Percentiles rank a stretch among this genome's conserved stretches.
These are phyloP conservation scores for Exophiala aquamarina DNA, from an alignment of 2,329 filamentous ascomycete genomes.

Conservation along the genomic window DNA sequence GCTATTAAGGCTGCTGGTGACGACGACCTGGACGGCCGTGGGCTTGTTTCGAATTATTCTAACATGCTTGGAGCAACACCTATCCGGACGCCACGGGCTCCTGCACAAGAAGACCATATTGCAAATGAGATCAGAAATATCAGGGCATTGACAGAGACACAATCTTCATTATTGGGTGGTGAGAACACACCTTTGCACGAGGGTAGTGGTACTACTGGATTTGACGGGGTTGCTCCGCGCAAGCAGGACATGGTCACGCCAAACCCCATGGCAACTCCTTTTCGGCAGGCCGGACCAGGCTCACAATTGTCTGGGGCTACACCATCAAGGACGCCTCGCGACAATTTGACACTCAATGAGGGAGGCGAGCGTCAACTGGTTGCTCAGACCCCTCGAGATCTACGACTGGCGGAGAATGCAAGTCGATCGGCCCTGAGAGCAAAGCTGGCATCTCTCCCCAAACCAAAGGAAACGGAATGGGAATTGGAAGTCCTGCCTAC, in stretches of 20 bases:
- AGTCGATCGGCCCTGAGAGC: conserved; percentile 64
- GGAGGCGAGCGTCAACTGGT: conserved; percentile 66
- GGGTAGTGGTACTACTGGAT: conserved; percentile 78
- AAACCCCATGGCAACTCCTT: conserved; percentile 90
- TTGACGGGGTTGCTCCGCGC: conserved; percentile 79
- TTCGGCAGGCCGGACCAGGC: conserved; percentile 62
- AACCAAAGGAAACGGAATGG: conserved; percentile 91
- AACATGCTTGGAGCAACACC: conserved; percentile 78
- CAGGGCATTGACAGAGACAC: conserved; percentile 83
- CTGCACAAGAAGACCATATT: conserved; percentile 90
- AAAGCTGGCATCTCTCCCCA: conserved; percentile 75
- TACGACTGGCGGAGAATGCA: conserved; percentile 69
- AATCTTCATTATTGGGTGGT: conserved; percentile 88
- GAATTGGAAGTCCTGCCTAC: conserved; percentile 83
- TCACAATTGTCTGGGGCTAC: conserved; percentile 74
- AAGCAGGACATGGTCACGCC: conserved; percentile 84
- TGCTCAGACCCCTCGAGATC: conserved; percentile 73
- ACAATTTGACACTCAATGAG: conserved; percentile 81
- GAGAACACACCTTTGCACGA: conserved; percentile 90
- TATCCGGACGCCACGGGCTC: conserved; percentile 86
- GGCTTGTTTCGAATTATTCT: conserved; percentile 83
- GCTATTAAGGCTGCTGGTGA: conserved; percentile 73
- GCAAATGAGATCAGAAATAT: conserved; percentile 97
- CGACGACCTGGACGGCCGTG: conserved; percentile 81
- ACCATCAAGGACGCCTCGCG: conserved; percentile 82